Evolutionary conservation across 139 green algal species (phyloP).

Genomic region (Chlamydomonas schloesseri): DNA sequence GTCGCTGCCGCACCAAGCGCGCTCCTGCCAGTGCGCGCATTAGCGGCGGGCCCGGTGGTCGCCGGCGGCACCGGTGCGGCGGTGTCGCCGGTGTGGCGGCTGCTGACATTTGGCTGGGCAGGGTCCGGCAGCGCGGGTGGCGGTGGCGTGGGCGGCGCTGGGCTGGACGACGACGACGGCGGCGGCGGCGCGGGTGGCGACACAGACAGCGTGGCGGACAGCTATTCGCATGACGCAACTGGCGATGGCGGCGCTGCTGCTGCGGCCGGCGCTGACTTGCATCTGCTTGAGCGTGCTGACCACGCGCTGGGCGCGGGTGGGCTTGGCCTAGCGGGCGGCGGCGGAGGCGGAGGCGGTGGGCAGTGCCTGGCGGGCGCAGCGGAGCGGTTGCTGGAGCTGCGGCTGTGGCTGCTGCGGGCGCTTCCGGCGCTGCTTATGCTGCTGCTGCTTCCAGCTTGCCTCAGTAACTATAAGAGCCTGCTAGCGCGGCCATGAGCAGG

Average conservation of each 20-base stretch:
- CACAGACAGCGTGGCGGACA: background rate
- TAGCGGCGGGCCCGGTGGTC: background rate
- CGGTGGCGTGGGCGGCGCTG: background rate
- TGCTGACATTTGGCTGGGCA: too few species aligned
- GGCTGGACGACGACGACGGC: background rate
- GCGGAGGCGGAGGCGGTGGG: background rate
- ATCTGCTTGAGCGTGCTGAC: too few species aligned
- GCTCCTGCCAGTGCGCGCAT: too few species aligned
- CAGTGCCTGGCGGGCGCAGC: background rate
- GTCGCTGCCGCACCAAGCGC: too few species aligned
- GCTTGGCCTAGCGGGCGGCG: too few species aligned
- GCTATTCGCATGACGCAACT: background rate
- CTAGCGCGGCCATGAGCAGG: background rate
- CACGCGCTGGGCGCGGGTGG: too few species aligned
- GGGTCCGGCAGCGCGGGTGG: too few species aligned
- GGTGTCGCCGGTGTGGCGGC: background rate
- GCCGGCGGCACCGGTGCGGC: too few species aligned
- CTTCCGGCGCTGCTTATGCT: slow-evolving; percentile 17
- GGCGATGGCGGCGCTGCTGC: background rate
- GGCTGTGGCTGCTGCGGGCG: slow-evolving; percentile 32
- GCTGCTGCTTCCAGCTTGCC: slow-evolving; percentile 12
- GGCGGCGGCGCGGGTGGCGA: background rate
- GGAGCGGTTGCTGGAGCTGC: background rate
- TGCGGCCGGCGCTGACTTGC: too few species aligned
- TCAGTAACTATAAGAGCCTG: slow-evolving; percentile 17